phyloP scores from a whole-genome alignment of 345 rosid genomes.

The Brassica incana region DNA sequence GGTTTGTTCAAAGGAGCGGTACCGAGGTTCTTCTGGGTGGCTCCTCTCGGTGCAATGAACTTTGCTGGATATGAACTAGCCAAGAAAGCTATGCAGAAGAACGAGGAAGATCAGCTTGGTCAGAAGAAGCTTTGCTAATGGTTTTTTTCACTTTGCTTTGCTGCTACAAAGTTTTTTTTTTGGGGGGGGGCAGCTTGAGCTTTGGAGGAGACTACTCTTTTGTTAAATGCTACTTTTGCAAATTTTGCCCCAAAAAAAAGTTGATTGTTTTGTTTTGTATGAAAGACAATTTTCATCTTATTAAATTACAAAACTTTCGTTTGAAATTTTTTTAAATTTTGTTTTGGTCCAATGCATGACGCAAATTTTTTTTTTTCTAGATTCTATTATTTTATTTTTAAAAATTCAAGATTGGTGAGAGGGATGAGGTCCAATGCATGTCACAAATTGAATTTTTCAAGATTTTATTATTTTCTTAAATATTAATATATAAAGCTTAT shows the following conservation, averaged over 20 bases:
- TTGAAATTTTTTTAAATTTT: too few relatives aligned
- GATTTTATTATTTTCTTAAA: background rate
- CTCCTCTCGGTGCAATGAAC: conserved; percentile 99
- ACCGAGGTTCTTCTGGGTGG: conserved; percentile 97
- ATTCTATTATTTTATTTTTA: too few relatives aligned
- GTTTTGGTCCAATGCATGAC: too few relatives aligned
- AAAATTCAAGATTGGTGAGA: background rate
- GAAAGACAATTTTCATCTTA: background rate
- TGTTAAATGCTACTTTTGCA: conserved; percentile 31
- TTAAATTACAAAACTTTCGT: background rate
- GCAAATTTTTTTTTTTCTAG: background rate
- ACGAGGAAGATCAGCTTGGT: conserved; percentile 44
- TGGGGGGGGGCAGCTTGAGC: conserved; percentile 32
- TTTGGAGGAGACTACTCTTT: conserved; percentile 22
- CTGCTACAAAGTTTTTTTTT: conserved; percentile 37
- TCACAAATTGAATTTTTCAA: background rate
- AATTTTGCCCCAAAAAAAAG: conserved; percentile 29
- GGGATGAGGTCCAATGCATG: background rate
- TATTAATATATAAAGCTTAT: background rate
- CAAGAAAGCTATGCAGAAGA: conserved; percentile 80
- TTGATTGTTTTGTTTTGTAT: conserved; percentile 23
- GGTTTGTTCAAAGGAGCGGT: conserved; percentile 94
- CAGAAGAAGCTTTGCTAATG: conserved; percentile 39
- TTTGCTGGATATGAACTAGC: conserved; percentile 97
- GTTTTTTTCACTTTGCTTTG: conserved; percentile 7